Evolutionary conservation across 495 filamentous ascomycete genomes (phyloP).

Genomic region (Hyphodiscus hymeniophilus): DNA sequence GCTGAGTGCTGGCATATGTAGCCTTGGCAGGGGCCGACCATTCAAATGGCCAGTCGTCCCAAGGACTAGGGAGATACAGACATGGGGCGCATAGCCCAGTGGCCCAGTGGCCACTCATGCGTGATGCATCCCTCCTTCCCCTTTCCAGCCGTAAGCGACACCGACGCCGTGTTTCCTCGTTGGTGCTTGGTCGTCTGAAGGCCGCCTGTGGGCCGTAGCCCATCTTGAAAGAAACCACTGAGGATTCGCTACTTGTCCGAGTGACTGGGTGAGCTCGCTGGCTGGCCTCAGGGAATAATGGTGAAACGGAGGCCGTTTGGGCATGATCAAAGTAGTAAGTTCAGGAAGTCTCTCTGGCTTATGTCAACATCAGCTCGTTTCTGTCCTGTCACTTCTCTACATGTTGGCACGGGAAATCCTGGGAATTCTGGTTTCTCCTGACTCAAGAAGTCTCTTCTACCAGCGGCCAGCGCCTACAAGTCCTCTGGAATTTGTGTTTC

Average conservation of each 20-base stretch:
- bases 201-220: background rate
- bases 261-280: background rate
- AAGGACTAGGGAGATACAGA: too few relatives aligned
- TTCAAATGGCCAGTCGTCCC: background rate
- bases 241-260: background rate
- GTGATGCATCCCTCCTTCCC: background rate
- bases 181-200: constrained; percentile 7
- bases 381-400: background rate
- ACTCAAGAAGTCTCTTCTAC: too few relatives aligned
- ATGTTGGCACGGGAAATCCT: background rate
- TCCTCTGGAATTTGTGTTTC: too few relatives aligned
- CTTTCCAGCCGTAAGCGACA: background rate
- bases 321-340: constrained; percentile 3
- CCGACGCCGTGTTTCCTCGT: constrained; percentile 2
- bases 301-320: constrained; percentile 7
- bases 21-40: constrained; percentile 3
- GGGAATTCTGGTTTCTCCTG: too few relatives aligned
- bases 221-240: constrained; percentile 8
- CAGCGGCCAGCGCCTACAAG: too few relatives aligned
- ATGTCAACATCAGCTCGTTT: too few relatives aligned
- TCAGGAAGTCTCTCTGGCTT: background rate
- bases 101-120: background rate
- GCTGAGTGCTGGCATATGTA: background rate
- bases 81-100: constrained; percentile 4
- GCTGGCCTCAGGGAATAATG: background rate